phyloP scores from a whole-genome alignment of 257 asterid genomes.

The Nicotiana paniculata region DNA sequence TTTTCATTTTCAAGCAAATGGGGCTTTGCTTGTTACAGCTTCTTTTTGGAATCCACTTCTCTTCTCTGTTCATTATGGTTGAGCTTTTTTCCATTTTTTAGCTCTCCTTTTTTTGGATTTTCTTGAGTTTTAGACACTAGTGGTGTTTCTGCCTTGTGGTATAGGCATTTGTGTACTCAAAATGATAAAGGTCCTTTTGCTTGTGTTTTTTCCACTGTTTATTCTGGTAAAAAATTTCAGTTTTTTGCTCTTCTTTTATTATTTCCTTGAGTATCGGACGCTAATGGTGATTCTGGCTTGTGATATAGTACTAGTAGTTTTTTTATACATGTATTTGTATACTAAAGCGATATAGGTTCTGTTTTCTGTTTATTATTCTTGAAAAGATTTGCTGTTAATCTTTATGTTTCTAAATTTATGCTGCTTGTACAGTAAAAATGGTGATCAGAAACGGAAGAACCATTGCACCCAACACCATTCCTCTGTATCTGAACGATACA shows the following conservation, averaged over 20 bases:
- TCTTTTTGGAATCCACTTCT: no score
- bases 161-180: not conserved
- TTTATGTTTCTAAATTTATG: not conserved
- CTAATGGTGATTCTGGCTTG: no score
- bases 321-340: not conserved
- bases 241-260: not conserved
- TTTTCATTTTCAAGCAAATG: not conserved
- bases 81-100: not conserved
- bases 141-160: not conserved
- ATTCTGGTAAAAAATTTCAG: not conserved
- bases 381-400: not conserved
- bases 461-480: constrained; percentile 4
- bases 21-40: not conserved
- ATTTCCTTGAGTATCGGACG: not conserved
- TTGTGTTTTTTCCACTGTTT: not conserved
- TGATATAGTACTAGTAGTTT: not conserved
- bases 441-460: constrained; percentile 31
- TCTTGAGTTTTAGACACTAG: not conserved
- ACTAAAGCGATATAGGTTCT: not conserved
- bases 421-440: constrained; percentile 27
- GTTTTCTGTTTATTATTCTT: not conserved
- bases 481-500: constrained; percentile 20
- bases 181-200: not conserved
- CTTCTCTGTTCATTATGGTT: not conserved
- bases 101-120: not conserved